phyloP scores from a whole-genome alignment of 257 asterid genomes.

The Leonotis leonurus region DNA sequence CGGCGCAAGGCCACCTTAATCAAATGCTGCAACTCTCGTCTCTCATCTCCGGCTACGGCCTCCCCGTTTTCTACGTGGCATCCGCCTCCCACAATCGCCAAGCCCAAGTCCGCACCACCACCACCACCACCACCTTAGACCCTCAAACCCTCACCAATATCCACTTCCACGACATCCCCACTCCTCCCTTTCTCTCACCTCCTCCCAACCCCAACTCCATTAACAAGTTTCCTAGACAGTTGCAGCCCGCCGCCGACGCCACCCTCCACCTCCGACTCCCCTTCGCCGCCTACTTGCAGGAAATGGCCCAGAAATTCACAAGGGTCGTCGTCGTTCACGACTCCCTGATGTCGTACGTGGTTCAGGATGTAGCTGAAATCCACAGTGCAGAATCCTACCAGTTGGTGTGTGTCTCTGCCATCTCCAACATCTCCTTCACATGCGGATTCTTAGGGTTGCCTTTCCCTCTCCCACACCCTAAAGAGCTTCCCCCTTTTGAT shows the following conservation, averaged over 20 bases:
- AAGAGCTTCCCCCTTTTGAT: conserved; percentile 19
- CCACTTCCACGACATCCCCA: conserved; percentile 38
- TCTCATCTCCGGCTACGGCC: conserved; percentile 23
- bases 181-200: conserved; percentile 31
- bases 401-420: conserved; percentile 37
- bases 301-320: conserved; percentile 9
- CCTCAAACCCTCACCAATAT: conserved; percentile 21
- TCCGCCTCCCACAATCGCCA: conserved; percentile 42
- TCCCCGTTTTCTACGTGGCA: conserved; percentile 33
- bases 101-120: conserved; percentile 37
- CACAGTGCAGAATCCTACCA: conserved; percentile 49
- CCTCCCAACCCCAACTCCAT: conserved; percentile 38
- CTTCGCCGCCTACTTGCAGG: conserved; percentile 2
- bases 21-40: conserved; percentile 40
- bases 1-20: conserved; percentile 46
- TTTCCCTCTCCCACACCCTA: conserved; percentile 12
- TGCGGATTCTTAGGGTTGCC: conserved; percentile 19
- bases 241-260: conserved; percentile 26
- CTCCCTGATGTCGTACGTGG: conserved; percentile 27
- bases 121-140: conserved; percentile 16
- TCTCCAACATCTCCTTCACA: neutral
- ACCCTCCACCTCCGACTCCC: conserved; percentile 24
- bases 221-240: conserved; percentile 41
- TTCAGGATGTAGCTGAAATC: conserved; percentile 37
- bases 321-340: conserved; percentile 41